phyloP scores from a whole-genome alignment of 2,329 filamentous ascomycete species.

The Epichloe baconii region DNA sequence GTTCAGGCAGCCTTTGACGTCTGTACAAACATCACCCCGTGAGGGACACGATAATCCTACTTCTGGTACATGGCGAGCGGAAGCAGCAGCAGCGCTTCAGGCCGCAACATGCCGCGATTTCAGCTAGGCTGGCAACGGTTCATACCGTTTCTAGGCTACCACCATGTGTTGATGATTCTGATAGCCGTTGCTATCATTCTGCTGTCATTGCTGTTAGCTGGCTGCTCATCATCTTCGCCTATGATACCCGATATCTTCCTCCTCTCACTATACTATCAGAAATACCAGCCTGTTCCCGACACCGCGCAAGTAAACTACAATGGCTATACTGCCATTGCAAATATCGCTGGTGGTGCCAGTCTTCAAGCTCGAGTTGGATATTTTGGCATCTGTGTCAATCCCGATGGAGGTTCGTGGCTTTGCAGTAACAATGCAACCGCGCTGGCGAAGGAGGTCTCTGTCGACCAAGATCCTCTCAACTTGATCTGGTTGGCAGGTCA shows the following conservation, averaged over 20 bases:
- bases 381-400: slow-evolving; percentile 94
- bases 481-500: slow-evolving; percentile 93
- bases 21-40: background rate
- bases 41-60: background rate
- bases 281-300: slow-evolving; percentile 69
- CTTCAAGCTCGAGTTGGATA: slow-evolving; percentile 91
- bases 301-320: slow-evolving; percentile 85
- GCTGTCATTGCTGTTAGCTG: slow-evolving; percentile 80
- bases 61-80: slow-evolving; percentile 7
- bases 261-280: slow-evolving; percentile 92
- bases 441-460: slow-evolving; percentile 73
- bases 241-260: slow-evolving; percentile 94
- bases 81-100: slow-evolving; percentile 11
- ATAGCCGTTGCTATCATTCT: slow-evolving; percentile 90
- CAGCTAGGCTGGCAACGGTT: slow-evolving; percentile 46
- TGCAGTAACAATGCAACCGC: slow-evolving; percentile 96
- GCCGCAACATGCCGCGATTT: slow-evolving; percentile 22
- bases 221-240: slow-evolving; percentile 92
- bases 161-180: slow-evolving; percentile 92
- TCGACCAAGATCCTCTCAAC: slow-evolving; percentile 92
- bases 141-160: slow-evolving; percentile 57
- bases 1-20: background rate
- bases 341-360: slow-evolving; percentile 74
- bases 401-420: slow-evolving; percentile 79
- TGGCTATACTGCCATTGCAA: slow-evolving; percentile 70